Evolutionary conservation across 2,329 filamentous ascomycete genomes (phyloP).

Genomic region (Fusarium annulatum): DNA sequence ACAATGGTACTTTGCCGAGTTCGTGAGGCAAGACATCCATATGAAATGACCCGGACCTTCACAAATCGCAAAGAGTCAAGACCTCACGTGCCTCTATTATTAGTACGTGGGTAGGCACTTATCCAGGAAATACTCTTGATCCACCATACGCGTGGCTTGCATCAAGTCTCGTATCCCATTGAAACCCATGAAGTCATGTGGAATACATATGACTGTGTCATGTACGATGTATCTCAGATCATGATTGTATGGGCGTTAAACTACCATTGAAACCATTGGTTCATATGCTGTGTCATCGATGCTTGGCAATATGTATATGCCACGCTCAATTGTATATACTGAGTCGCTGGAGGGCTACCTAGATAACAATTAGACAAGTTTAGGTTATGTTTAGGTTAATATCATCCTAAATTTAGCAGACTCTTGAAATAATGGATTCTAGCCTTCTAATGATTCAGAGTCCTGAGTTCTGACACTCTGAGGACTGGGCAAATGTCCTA

Average conservation of each 20-base stretch:
- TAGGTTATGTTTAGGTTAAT: background rate
- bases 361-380: background rate
- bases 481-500: background rate
- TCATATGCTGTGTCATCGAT: background rate
- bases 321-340: background rate
- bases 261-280: background rate
- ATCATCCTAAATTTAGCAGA: background rate
- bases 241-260: background rate
- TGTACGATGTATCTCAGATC: background rate
- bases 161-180: background rate
- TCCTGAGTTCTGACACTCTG: background rate
- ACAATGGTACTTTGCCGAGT: background rate
- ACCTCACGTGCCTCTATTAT: background rate
- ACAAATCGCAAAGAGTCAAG: background rate
- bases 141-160: constrained; percentile 38
- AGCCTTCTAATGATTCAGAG: too few species aligned
- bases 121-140: background rate
- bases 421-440: background rate
- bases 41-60: background rate
- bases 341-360: too few species aligned
- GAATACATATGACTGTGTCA: background rate
- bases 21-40: background rate
- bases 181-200: constrained; percentile 1
- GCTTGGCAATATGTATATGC: background rate
- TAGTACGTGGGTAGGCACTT: background rate